These are phyloP conservation scores for Tolypocladium pustulatum DNA, from an alignment of 2,329 filamentous ascomycete genomes.

Conservation along the genomic window DNA sequence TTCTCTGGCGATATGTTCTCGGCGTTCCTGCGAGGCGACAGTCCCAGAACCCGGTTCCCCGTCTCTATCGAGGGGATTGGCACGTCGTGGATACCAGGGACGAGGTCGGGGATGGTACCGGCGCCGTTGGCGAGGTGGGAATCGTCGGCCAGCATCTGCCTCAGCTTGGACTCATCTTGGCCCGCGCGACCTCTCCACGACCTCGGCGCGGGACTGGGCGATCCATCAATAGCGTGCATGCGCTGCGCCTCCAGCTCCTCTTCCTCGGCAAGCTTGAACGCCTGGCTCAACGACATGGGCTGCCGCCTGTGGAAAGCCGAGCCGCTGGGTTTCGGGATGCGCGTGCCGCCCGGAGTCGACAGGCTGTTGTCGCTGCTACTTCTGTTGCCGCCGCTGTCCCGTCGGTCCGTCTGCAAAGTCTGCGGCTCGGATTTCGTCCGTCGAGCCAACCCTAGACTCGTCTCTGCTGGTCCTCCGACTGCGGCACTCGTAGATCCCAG, in stretches of 20 bases:
- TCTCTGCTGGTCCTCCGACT: background rate
- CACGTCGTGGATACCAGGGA: constrained; percentile 26
- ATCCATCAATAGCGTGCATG: constrained; percentile 27
- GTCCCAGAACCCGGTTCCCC: background rate
- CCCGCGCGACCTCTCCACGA: constrained; percentile 26
- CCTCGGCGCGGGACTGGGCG: constrained; percentile 41
- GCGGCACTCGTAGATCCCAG: background rate
- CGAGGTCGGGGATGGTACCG: constrained; percentile 24
- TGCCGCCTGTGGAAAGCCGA: constrained; percentile 16
- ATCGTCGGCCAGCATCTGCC: constrained; percentile 17
- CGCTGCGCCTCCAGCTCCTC: constrained; percentile 17
- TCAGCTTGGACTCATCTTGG: constrained; percentile 19
- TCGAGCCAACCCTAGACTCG: constrained; percentile 2
- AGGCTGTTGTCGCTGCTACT: constrained; percentile 9
- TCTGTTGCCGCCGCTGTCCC: constrained; percentile 1
- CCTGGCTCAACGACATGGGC: constrained; percentile 30
- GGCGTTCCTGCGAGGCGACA: background rate
- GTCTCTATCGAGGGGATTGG: constrained; percentile 23
- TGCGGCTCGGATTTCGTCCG: constrained; percentile 15
- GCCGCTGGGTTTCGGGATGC: constrained; percentile 21
- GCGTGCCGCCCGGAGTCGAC: constrained; percentile 18
- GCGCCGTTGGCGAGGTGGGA: constrained; percentile 18
- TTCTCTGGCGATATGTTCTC: constrained; percentile 32
- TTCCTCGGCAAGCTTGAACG: constrained; percentile 23
- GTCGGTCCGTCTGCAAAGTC: constrained; percentile 5